Evolutionary conservation across 176 grass and related monocot genomes (phyloP).

Genomic region (Avena insularis): DNA sequence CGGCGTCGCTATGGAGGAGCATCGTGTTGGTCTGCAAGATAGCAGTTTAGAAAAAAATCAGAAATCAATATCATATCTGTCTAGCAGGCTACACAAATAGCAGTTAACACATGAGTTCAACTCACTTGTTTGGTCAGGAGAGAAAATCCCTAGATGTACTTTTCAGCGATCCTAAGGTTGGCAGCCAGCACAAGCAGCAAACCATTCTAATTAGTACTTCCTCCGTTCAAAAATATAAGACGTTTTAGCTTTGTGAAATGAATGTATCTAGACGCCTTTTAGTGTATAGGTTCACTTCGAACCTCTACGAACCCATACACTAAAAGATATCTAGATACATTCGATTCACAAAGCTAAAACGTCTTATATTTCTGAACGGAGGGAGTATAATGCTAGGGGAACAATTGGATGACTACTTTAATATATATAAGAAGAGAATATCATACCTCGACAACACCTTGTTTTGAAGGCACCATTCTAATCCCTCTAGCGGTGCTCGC

Average conservation of each 20-base stretch:
- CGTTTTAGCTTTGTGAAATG: too few species aligned
- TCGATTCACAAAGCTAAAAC: too few species aligned
- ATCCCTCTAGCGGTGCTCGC: conserved; percentile 63
- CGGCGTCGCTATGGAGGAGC: too few species aligned
- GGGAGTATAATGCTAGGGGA: not conserved
- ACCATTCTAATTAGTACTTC: not conserved
- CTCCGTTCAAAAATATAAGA: not conserved
- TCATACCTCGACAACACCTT: conserved; percentile 72
- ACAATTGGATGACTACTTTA: not conserved
- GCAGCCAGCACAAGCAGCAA: conserved; percentile 56
- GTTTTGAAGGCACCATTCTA: conserved; percentile 72
- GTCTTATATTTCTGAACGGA: too few species aligned
- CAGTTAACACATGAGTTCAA: not conserved
- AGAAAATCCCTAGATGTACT: conserved; percentile 79
- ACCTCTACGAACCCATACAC: too few species aligned
- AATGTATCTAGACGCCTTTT: too few species aligned
- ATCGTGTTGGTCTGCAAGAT: too few species aligned
- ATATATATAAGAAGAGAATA: not conserved
- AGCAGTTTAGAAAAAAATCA: too few species aligned
- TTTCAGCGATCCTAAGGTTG: conserved; percentile 78
- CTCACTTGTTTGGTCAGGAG: conserved; percentile 69
- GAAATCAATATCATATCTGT: too few species aligned
- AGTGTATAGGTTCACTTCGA: too few species aligned
- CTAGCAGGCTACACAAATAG: not conserved
- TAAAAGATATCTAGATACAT: too few species aligned